Evolutionary conservation across 768 basidiomycete species (phyloP).

Genomic region (Daedaleopsis sinensis): DNA sequence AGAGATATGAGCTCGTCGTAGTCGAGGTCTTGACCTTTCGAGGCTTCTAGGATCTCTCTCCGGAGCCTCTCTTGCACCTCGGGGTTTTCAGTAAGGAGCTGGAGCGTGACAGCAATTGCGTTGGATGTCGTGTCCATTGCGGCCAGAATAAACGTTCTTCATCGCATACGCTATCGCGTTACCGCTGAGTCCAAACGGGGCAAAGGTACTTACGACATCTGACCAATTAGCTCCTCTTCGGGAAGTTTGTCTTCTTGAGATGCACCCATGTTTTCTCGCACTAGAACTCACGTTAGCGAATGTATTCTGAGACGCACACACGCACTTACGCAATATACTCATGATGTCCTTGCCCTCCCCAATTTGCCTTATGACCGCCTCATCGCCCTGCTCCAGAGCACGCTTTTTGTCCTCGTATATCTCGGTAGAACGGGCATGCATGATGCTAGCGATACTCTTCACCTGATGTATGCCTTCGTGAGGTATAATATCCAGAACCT

Average conservation of each 20-base stretch:
- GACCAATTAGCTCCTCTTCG: conserved; percentile 24
- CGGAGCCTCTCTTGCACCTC: conserved; percentile 45
- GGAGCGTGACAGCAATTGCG: conserved; percentile 41
- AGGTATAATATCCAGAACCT: conserved; percentile 5
- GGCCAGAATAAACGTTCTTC: conserved; percentile 42
- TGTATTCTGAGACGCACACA: not conserved
- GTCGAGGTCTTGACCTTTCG: conserved; percentile 29
- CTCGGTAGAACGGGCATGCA: not conserved
- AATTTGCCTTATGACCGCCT: conserved; percentile 30
- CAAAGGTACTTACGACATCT: conserved; percentile 21
- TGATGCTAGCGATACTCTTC: not conserved
- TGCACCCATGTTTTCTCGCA: conserved; percentile 24
- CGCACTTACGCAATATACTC: conserved; percentile 46
- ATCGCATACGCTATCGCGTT: not conserved
- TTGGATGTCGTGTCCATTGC: conserved; percentile 49
- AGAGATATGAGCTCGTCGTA: conserved; percentile 47
- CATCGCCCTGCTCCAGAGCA: conserved; percentile 30
- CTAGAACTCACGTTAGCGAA: conserved; percentile 2
- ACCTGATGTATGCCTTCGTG: not conserved
- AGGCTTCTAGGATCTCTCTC: conserved; percentile 35
- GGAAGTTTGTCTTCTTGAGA: conserved; percentile 18
- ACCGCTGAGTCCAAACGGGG: not conserved
- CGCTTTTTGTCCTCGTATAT: conserved; percentile 37
- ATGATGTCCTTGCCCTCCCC: conserved; percentile 50
- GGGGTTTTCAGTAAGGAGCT: conserved; percentile 38